These are phyloP conservation scores for Mycena galopus DNA, from an alignment of 768 basidiomycete genomes.

Conservation along the genomic window DNA sequence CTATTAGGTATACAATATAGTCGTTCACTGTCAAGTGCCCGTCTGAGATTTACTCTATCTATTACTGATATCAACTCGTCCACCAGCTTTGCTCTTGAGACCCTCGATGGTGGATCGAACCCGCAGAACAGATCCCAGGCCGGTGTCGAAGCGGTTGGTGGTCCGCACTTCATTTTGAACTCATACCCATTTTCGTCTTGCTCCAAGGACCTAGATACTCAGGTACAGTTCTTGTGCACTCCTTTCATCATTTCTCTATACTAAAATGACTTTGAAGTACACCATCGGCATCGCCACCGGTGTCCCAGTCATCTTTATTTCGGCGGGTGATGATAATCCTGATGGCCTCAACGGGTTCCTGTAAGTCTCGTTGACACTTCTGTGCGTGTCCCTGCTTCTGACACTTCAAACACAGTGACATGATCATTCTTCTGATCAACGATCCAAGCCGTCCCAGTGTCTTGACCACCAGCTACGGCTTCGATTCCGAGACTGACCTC, in stretches of 20 bases:
- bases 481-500: conserved; percentile 50
- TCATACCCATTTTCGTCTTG: background rate
- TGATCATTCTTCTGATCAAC: conserved; percentile 35
- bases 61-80: conserved; percentile 34
- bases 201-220: conserved; percentile 31
- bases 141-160: conserved; percentile 42
- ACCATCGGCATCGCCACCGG: conserved; percentile 50
- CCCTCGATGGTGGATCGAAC: conserved; percentile 42
- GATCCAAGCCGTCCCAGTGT: conserved; percentile 33
- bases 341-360: conserved; percentile 41
- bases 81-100: conserved; percentile 38
- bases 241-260: conserved; percentile 4
- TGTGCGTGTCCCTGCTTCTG: conserved; percentile 36
- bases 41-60: no score
- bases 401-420: conserved; percentile 40
- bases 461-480: conserved; percentile 39
- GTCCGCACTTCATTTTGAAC: conserved; percentile 20
- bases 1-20: no score
- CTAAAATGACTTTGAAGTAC: conserved; percentile 48
- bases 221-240: conserved; percentile 3
- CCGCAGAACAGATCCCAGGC: conserved; percentile 24
- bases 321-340: conserved; percentile 43
- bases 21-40: no score
- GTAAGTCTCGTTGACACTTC: conserved; percentile 7
- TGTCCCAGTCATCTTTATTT: conserved; percentile 49